phyloP scores from a whole-genome alignment of 1,284 basidiomycete species.

The Moesziomyces globuligerus region DNA sequence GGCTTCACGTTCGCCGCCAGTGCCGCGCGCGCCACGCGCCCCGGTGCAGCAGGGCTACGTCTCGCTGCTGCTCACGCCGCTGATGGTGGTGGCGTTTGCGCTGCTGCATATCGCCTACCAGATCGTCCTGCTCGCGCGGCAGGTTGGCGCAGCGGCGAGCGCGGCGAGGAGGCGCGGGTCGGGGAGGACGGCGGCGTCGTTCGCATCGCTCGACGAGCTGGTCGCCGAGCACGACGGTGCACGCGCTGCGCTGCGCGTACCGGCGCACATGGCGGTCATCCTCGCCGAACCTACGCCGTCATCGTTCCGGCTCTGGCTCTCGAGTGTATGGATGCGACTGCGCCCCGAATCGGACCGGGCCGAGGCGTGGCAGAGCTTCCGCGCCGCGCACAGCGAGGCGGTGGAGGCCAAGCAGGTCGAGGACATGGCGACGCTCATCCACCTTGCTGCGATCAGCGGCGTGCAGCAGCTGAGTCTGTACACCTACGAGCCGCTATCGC shows the following conservation, averaged over 20 bases:
- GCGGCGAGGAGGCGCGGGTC: neutral
- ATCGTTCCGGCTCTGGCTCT: conserved; percentile 24
- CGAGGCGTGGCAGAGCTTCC: conserved; percentile 13
- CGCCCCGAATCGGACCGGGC: neutral
- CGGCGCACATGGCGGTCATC: conserved; percentile 27
- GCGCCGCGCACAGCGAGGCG: conserved; percentile 4
- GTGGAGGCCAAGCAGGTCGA: conserved; percentile 18
- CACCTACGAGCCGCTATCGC: conserved; percentile 1
- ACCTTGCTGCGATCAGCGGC: conserved; percentile 27
- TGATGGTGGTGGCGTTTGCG: conserved; percentile 22
- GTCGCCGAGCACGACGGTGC: conserved; percentile 6
- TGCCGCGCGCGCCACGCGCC: too few relatives aligned
- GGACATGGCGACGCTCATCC: conserved; percentile 25
- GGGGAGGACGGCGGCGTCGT: conserved; percentile 4
- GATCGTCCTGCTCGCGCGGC: neutral
- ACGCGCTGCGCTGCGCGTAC: conserved; percentile 9
- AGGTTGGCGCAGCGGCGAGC: neutral
- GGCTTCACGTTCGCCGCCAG: neutral
- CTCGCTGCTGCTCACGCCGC: conserved; percentile 17
- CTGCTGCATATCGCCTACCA: conserved; percentile 33
- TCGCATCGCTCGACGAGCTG: conserved; percentile 11
- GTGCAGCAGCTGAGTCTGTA: conserved; percentile 28
- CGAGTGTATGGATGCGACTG: conserved; percentile 7
- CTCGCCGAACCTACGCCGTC: conserved; percentile 27
- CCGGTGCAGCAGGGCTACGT: neutral